Conservation (phyloP, 305 asterid species). For the Coffea humblotiana region DNA sequence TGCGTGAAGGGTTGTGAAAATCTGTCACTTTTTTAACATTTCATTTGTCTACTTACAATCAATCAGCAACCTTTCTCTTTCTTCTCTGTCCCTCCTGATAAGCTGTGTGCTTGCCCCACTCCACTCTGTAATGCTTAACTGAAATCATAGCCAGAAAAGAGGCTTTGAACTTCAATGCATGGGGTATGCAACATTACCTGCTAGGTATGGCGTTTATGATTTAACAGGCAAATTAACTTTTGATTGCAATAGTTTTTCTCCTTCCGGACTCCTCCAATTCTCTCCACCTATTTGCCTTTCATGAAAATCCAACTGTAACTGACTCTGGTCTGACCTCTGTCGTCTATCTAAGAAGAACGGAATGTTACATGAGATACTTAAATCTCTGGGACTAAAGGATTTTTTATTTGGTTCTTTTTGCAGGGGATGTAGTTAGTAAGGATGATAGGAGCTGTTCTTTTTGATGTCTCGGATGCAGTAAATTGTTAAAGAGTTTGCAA, state of each 20-base stretch:
- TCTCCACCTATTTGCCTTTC: not conserved
- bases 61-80: slow-evolving; percentile 1
- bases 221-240: not conserved
- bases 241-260: not conserved
- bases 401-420: slow-evolving; percentile 2
- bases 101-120: slow-evolving; percentile 32
- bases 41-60: slow-evolving; percentile 20
- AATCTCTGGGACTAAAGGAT: not conserved
- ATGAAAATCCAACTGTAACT: slow-evolving; percentile 4
- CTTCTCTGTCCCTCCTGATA: slow-evolving; percentile 18
- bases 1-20: not conserved
- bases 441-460: slow-evolving; percentile 20
- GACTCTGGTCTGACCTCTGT: not conserved
- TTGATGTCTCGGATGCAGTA: slow-evolving; percentile 21
- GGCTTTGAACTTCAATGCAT: slow-evolving; percentile 18
- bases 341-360: not conserved
- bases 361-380: not conserved
- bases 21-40: not conserved
- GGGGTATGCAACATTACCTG: slow-evolving; percentile 1
- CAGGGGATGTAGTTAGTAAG: slow-evolving; percentile 23
- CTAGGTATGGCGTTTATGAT: not conserved
- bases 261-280: not conserved
- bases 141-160: slow-evolving; percentile 10
- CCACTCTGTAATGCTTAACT: slow-evolving; percentile 20
- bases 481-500: slow-evolving; percentile 17